These are phyloP conservation scores for Anthracocystis walkeri DNA, from an alignment of 1,284 basidiomycete species.

Conservation along the genomic window DNA sequence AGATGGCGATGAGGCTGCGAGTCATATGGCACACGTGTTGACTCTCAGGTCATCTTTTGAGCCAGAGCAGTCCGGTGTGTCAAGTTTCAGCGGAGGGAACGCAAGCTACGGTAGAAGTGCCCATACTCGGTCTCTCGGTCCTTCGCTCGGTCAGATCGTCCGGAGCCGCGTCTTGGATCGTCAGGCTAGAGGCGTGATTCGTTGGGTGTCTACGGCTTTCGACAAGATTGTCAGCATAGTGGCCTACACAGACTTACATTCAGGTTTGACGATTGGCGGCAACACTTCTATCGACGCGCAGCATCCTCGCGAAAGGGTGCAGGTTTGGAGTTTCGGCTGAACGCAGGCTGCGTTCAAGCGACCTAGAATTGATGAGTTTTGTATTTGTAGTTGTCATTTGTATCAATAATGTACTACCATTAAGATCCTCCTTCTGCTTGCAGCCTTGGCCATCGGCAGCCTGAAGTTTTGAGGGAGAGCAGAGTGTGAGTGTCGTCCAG, in stretches of 20 bases:
- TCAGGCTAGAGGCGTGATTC: constrained; percentile 22
- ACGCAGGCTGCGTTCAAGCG: too few relatives aligned
- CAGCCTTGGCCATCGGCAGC: neutral
- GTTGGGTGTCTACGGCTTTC: constrained; percentile 49
- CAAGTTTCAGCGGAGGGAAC: neutral
- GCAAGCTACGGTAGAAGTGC: neutral
- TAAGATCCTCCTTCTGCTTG: neutral
- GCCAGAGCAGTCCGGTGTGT: neutral
- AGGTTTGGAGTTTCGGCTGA: constrained; percentile 56
- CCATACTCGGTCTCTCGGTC: constrained; percentile 1
- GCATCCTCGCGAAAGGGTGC: constrained; percentile 35
- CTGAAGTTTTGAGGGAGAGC: neutral
- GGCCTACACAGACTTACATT: constrained; percentile 2
- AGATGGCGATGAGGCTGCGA: constrained; percentile 19
- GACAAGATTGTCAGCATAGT: constrained; percentile 57
- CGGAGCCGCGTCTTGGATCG: constrained; percentile 24
- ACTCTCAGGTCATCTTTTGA: constrained; percentile 29
- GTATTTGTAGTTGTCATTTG: constrained; percentile 5
- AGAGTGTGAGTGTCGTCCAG: neutral
- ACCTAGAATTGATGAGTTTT: neutral
- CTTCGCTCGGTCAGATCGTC: constrained; percentile 25
- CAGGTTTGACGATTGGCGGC: neutral
- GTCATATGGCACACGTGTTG: constrained; percentile 35
- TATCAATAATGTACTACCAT: neutral
- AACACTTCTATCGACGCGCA: neutral